Percentiles rank a stretch among this genome's conserved stretches.
Conservation (phyloP, 495 filamentous ascomycete species). For the Sabuloglossum arenarium region DNA sequence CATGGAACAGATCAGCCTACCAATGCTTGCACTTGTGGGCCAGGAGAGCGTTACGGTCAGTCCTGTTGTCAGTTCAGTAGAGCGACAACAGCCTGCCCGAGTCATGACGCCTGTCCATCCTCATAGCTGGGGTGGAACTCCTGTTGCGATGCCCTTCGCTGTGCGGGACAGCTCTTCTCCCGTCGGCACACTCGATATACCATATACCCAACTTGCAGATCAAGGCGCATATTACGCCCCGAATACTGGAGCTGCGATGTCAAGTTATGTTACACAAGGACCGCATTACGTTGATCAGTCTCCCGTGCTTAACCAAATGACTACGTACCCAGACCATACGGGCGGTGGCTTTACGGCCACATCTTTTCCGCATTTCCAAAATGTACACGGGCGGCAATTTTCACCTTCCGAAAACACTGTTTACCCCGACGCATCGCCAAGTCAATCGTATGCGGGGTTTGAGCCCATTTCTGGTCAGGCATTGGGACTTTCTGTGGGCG, state of each 20-base stretch:
- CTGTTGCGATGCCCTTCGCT: not conserved
- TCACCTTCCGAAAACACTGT: not conserved
- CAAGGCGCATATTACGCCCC: not conserved
- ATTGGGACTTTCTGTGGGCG: not conserved
- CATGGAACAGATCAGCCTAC: conserved; percentile 86
- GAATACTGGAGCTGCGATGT: not conserved
- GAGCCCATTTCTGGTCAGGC: not conserved
- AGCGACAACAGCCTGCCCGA: not conserved
- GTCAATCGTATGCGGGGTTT: not conserved
- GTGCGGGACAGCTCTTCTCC: not conserved
- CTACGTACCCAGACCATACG: not conserved
- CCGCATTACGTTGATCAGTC: not conserved
- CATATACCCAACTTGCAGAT: not conserved
- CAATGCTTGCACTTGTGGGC: conserved; percentile 51
- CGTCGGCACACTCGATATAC: not conserved
- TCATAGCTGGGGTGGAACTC: not conserved
- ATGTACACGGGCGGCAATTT: not conserved
- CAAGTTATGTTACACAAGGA: not conserved
- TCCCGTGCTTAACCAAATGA: not conserved
- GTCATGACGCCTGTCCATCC: not conserved
- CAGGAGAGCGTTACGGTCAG: not conserved
- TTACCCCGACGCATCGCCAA: not conserved
- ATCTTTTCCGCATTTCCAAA: not conserved
- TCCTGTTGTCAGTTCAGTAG: not conserved
- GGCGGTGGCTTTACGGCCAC: not conserved